Base-by-base conservation (phyloP, 108 stramenopile species). In the Discostella pseudostelligera region DNA sequence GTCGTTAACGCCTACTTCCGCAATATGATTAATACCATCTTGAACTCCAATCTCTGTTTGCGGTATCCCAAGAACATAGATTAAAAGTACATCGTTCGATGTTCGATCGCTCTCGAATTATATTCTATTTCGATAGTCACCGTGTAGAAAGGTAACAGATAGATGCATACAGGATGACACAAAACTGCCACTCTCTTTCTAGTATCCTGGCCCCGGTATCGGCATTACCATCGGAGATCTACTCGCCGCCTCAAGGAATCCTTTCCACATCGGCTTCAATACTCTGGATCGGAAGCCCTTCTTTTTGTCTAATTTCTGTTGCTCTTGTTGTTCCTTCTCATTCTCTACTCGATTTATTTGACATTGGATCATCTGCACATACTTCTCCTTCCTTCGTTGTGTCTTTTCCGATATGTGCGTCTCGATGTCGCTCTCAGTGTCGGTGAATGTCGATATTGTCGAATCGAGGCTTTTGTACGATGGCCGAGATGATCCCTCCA, bases 231-330 rank as follows among this genome's bases (percentile, higher is more conserved):
- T 39, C 5, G 55, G 7, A 8, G 55, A 39, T 56, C 37, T 25
- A 19, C 55, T 56, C 55, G 37, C n/a, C 2, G 37, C 55, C 4
- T 39, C 55, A 0, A 56, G n/a, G 17, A 56, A 39, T 17, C 36
- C 37, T 56, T 17, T 56, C 55, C 36, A 56, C 7, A 37, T 8
- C n/a, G 55, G 36, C 37, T 39, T 39, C 32, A 56, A 20, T 39
- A 39, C 36, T 56, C 37, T 56, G 3, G 55, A 56, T n/a, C 32
- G 26, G 55, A 56, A 56, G 8, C 37, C 55, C 35, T 56, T 56
- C 17, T 56, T 56, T 2, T 56, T 17, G 0, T 37, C 3, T n/a
- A 3, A 16, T 37, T 56, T 32, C 3, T 20, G 2, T 0, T 17
- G 0, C 32, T 56, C 32, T 4, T 26, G 55, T 35, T 39, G 35